phyloP scores from a whole-genome alignment of 139 green algal species.

The Chlorella sorokiniana region DNA sequence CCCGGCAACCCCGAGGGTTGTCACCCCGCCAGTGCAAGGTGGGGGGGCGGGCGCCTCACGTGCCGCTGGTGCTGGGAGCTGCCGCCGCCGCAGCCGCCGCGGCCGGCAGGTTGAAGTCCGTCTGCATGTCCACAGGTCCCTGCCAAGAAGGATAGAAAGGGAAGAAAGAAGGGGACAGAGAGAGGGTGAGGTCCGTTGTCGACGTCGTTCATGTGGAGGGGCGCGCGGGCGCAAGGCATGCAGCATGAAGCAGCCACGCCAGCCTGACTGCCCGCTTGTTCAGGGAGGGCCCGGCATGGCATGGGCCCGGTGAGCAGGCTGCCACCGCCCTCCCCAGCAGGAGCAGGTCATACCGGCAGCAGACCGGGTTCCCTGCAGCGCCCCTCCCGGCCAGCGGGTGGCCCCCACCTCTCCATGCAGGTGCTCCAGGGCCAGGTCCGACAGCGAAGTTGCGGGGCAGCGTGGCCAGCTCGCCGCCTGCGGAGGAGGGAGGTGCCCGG shows the following conservation, averaged over 20 bases:
- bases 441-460: constrained; percentile 61
- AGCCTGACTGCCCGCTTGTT: too few species aligned
- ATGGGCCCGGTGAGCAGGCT: too few species aligned
- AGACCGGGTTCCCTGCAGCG: too few species aligned
- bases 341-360: too few species aligned
- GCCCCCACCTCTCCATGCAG: constrained; percentile 19
- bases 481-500: too few species aligned
- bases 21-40: too few species aligned
- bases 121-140: background rate
- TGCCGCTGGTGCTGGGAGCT: constrained; percentile 10
- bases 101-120: background rate
- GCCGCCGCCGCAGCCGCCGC: background rate
- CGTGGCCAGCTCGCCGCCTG: constrained; percentile 4
- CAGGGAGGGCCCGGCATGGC: too few species aligned
- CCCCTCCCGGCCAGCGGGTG: too few species aligned
- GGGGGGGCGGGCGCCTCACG: background rate
- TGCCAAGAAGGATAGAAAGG: background rate
- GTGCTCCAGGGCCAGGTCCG: constrained; percentile 51
- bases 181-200: background rate
- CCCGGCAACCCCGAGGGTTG: too few species aligned
- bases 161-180: background rate
- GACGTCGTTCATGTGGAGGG: too few species aligned
- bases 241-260: background rate
- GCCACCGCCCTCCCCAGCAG: background rate
- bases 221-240: background rate